phyloP scores from a whole-genome alignment of 805 yeast genomes.

The Sugiyamaella marilandica region DNA sequence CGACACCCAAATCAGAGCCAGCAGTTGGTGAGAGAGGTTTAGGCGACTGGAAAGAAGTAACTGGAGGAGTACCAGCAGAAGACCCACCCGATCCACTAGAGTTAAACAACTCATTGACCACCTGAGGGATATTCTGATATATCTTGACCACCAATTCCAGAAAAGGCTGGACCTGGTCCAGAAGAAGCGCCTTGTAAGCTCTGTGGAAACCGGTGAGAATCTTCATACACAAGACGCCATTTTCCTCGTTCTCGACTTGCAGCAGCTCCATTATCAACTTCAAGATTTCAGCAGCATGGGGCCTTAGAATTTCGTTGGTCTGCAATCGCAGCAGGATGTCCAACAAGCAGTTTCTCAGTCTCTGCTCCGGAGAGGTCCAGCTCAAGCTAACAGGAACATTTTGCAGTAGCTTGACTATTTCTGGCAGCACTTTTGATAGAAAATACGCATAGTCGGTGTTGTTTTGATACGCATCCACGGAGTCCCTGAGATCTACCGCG shows the following conservation, averaged over 20 bases:
- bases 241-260: conserved; percentile 85
- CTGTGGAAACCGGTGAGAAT: conserved; percentile 81
- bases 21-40: conserved; percentile 41
- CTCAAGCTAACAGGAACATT: conserved; percentile 69
- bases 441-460: conserved; percentile 78
- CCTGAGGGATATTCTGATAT: conserved; percentile 71
- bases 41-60: conserved; percentile 34
- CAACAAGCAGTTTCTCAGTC: conserved; percentile 66
- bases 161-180: conserved; percentile 72
- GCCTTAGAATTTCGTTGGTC: conserved; percentile 75
- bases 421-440: conserved; percentile 63
- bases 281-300: conserved; percentile 57
- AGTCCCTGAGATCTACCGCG: conserved; percentile 78
- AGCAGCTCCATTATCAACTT: conserved; percentile 56
- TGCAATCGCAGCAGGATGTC: conserved; percentile 79
- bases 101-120: conserved; percentile 63
- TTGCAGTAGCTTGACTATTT: conserved; percentile 57
- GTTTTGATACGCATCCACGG: conserved; percentile 77
- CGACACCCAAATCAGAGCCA: conserved; percentile 33
- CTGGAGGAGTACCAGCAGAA: conserved; percentile 23
- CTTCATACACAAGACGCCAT: conserved; percentile 87
- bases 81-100: conserved; percentile 11
- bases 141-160: conserved; percentile 69
- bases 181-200: conserved; percentile 63
- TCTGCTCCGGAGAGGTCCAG: conserved; percentile 60